These are phyloP conservation scores for Penicillium salamii DNA, from an alignment of 495 filamentous ascomycete species.

Conservation along the genomic window DNA sequence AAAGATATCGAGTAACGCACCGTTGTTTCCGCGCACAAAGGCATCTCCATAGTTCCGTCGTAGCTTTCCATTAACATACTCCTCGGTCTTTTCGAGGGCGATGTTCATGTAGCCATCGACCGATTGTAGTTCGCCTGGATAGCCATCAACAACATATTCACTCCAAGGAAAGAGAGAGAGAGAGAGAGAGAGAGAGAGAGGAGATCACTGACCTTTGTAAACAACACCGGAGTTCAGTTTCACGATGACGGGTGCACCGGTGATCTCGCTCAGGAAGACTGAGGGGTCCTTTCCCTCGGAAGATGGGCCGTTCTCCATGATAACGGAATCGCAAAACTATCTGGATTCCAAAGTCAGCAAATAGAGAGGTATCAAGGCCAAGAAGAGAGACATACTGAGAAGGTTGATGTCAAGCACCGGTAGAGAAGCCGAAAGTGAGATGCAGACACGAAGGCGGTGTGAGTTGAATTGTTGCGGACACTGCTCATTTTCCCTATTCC, in stretches of 20 bases:
- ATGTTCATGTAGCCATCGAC: slow-evolving; percentile 99
- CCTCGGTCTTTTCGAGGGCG: slow-evolving; percentile 89
- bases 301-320: slow-evolving; percentile 71
- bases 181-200: too few relatives aligned
- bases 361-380: neutral
- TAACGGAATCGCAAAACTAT: neutral
- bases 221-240: slow-evolving; percentile 95
- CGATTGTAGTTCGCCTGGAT: slow-evolving; percentile 82
- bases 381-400: too few relatives aligned
- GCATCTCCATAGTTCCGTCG: slow-evolving; percentile 87
- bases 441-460: slow-evolving; percentile 3
- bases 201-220: slow-evolving; percentile 73
- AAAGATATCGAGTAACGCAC: slow-evolving; percentile 40
- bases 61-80: slow-evolving; percentile 80
- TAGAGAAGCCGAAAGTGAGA: neutral
- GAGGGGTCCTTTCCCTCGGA: slow-evolving; percentile 84
- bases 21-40: slow-evolving; percentile 95
- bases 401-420: neutral
- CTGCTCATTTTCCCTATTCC: too few relatives aligned
- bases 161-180: neutral
- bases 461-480: too few relatives aligned
- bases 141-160: slow-evolving; percentile 1
- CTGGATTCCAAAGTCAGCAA: neutral
- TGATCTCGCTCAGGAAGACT: slow-evolving; percentile 85
- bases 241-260: slow-evolving; percentile 85